These are phyloP conservation scores for Azolla pinnata DNA, from an alignment of 75 land plant genomes.

Conservation along the genomic window DNA sequence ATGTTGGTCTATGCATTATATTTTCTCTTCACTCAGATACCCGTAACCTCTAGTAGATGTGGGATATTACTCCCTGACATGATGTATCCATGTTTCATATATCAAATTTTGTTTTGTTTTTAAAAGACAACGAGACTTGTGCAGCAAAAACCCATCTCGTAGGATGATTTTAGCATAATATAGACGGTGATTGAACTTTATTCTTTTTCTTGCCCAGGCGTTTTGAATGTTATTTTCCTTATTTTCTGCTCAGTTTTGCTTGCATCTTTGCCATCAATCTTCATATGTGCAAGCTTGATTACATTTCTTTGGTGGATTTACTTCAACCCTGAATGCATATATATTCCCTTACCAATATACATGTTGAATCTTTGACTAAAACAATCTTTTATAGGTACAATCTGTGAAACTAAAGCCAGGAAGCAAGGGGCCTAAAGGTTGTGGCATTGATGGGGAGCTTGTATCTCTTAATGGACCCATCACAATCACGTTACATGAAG, in stretches of 20 bases:
- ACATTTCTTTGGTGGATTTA: not conserved
- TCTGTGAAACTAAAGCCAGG: constrained; percentile 56
- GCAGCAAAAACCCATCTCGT: no score
- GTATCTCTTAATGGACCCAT: constrained; percentile 52
- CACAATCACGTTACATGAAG: constrained; percentile 48
- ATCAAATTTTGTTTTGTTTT: not conserved
- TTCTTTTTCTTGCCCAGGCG: not conserved
- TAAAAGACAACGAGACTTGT: no score
- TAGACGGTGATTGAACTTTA: not conserved
- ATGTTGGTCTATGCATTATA: not conserved
- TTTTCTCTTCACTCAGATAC: no score
- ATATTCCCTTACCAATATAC: not conserved
- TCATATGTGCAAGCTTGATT: not conserved
- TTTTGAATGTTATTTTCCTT: not conserved
- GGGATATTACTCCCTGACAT: not conserved
- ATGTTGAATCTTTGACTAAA: not conserved
- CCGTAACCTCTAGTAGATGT: no score
- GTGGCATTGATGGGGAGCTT: constrained; percentile 92
- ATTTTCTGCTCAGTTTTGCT: not conserved
- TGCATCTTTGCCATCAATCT: not conserved
- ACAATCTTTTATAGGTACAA: constrained; percentile 46
- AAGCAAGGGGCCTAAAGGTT: constrained; percentile 41
- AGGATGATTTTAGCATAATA: not conserved
- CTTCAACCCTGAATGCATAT: not conserved
- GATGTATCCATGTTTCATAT: not conserved